Conservation (phyloP, 495 filamentous ascomycete genomes). For the Parachaetomium inaequale region DNA sequence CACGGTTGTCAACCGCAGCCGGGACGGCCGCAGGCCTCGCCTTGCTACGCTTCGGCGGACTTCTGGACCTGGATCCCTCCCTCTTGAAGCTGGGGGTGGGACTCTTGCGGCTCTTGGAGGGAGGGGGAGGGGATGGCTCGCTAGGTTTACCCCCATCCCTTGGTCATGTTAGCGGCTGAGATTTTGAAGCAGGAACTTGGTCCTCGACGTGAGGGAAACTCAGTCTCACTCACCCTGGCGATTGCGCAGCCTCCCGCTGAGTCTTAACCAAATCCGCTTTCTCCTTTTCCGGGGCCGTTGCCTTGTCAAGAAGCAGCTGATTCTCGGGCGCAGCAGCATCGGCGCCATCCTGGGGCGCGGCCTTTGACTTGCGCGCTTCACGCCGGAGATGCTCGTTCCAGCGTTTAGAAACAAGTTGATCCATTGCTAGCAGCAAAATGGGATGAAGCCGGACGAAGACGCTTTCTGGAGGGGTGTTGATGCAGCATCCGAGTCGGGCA, state of each 20-base stretch:
- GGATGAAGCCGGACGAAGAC: no score
- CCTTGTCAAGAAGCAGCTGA: neutral
- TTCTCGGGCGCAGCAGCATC: no score
- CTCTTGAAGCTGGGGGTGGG: slow-evolving; percentile 19
- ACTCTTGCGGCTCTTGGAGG: slow-evolving; percentile 6
- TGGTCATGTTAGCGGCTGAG: no score
- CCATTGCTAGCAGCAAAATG: neutral
- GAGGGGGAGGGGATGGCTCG: no score
- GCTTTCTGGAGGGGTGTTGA: neutral
- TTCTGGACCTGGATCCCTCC: slow-evolving; percentile 19
- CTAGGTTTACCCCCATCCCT: no score
- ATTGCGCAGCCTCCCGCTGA: no score
- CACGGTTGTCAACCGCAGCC: slow-evolving; percentile 23
- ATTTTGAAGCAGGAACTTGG: no score
- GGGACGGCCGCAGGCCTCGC: slow-evolving; percentile 3
- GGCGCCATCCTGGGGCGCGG: neutral
- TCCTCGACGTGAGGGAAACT: no score
- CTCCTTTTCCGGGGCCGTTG: no score
- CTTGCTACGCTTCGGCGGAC: slow-evolving; percentile 28
- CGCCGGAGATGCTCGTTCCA: neutral
- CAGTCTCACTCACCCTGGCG: no score
- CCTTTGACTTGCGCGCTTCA: neutral
- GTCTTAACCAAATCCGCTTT: no score
- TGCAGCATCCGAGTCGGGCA: no score
- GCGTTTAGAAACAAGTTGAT: neutral